Evolutionary conservation across 2,329 filamentous ascomycete species (phyloP), one percentile per base, ranked within the genome.

Genomic region (Phoma herbarum): DNA sequence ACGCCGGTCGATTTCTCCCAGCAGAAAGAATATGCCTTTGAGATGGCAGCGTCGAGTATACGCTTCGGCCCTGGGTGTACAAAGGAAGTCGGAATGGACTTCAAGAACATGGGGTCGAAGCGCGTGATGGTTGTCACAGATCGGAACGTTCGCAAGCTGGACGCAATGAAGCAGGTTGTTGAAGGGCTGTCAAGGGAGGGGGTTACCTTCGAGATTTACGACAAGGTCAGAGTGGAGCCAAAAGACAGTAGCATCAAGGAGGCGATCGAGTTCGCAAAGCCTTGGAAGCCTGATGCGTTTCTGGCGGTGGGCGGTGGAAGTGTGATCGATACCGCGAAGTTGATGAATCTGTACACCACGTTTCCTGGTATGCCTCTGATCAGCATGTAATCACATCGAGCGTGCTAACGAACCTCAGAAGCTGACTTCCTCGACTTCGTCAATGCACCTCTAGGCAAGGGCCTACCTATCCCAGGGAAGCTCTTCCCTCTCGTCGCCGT

Each of bases 391-490:
- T 1, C 22, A 20, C 8, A 11, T n/a, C 2, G 4, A 26, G 3
- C 16, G n/a, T 37, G 47, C 51, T 57, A 47, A 67, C 26, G 63
- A 23, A 20, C 8, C 1, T 7, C 57, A 69, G 90, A 97, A 8
- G 94, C 94, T 31, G 91, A 95, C 68, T 97, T 99, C 74, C 84
- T 98, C 33, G 94, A 99, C 82, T 99, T 99, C 70, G 95, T 99
- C 77, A 98, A 98, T 73, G 94, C 94, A 0, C 95, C 95, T 0
- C 81, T 98, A 0, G 95, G 95, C 59, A 92, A 90, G 62, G 95
- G 95, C 4, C 79, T 86, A 23, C 91, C 92, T 0, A 90, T 96
- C 59, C 86, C 86, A 28, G 86, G 85, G 57, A 84, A 86, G 42
- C 82, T 96, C 14, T 87, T 85, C 66, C 92, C 92, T 1, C 84